Conservation (phyloP, 2,329 filamentous ascomycete species). For the Cladobotryum mycophilum region DNA sequence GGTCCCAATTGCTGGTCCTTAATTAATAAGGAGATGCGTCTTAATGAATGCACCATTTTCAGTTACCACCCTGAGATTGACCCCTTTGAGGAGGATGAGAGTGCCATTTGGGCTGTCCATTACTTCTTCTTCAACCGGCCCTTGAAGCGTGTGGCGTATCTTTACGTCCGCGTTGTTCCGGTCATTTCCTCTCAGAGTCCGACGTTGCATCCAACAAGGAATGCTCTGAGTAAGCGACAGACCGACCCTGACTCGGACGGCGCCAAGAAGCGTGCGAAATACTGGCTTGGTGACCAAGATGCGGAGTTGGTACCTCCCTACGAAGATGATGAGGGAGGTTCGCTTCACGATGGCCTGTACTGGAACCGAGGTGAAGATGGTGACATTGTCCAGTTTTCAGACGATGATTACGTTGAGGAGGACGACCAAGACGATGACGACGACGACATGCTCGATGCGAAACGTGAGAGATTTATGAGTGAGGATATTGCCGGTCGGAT, state of each 20-base stretch:
- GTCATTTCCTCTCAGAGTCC: slow-evolving; percentile 62
- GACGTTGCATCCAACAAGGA: slow-evolving; percentile 30
- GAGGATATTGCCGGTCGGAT: slow-evolving; percentile 58
- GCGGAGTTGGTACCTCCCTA: slow-evolving; percentile 41
- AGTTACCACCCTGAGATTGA: slow-evolving; percentile 85
- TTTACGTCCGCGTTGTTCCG: slow-evolving; percentile 85
- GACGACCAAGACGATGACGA: slow-evolving; percentile 37
- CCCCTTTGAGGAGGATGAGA: slow-evolving; percentile 85
- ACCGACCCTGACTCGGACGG: slow-evolving; percentile 28
- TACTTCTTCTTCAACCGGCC: slow-evolving; percentile 98
- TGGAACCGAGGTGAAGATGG: slow-evolving; percentile 56
- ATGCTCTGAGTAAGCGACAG: slow-evolving; percentile 22
- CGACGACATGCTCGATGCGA: slow-evolving; percentile 36
- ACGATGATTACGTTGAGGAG: slow-evolving; percentile 37
- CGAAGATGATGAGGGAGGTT: slow-evolving; percentile 39
- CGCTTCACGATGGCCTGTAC: slow-evolving; percentile 44
- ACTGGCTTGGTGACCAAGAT: slow-evolving; percentile 73
- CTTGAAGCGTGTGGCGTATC: slow-evolving; percentile 85
- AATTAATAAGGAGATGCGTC: slow-evolving; percentile 89
- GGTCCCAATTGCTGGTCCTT: slow-evolving; percentile 85
- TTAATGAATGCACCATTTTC: slow-evolving; percentile 84
- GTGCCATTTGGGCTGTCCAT: slow-evolving; percentile 89
- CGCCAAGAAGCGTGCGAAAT: slow-evolving; percentile 67
- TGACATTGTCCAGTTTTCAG: slow-evolving; percentile 47
- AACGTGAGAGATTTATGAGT: slow-evolving; percentile 49